Percentiles rank a stretch among this genome's conserved stretches.
Conservation (phyloP, 176 grass and related monocot genomes). For the Aegilops umbellulata region DNA sequence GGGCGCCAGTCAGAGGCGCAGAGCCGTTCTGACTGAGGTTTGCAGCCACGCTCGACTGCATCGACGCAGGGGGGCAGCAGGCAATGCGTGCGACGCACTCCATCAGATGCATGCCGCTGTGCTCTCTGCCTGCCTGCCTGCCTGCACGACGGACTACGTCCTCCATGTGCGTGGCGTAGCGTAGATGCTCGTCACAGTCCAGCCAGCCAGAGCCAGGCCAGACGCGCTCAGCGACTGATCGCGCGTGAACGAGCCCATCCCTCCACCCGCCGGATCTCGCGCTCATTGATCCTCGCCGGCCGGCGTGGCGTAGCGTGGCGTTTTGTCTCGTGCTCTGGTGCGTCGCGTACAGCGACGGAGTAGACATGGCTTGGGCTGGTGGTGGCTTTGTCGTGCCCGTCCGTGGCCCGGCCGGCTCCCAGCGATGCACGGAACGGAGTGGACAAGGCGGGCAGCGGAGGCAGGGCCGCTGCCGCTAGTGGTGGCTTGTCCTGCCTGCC, state of each 20-base stretch:
- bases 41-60: background rate
- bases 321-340: background rate
- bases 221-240: background rate
- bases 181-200: background rate
- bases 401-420: no score
- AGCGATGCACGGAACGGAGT: background rate
- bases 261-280: no score
- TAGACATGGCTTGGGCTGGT: background rate
- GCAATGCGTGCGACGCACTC: slow-evolving; percentile 20
- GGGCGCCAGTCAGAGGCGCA: background rate
- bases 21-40: background rate
- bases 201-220: background rate
- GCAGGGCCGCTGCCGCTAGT: background rate
- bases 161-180: background rate
- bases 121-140: background rate
- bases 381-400: background rate
- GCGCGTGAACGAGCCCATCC: background rate
- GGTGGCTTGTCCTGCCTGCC: background rate
- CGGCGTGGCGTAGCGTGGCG: background rate
- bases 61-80: background rate
- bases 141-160: background rate
- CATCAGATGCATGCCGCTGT: background rate
- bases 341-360: background rate
- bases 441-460: background rate
- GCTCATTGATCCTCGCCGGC: no score